Evolutionary conservation across 257 asterid genomes (phyloP), one percentile per base, ranked within the genome.

Genomic region (Nyctanthes arbortristis): DNA sequence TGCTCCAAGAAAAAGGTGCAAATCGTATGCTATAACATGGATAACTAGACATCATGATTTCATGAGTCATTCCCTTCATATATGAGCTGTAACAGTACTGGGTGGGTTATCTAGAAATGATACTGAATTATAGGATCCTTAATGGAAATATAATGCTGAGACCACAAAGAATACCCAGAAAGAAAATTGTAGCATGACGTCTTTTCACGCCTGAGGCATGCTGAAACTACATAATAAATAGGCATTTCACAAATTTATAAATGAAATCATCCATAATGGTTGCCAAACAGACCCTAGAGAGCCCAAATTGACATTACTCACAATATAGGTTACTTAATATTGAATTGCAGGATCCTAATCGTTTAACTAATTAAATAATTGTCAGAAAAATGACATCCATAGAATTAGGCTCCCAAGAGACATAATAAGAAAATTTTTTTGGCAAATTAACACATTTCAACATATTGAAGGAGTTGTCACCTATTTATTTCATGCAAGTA

Each of bases 371-470:
- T n/a, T n/a, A n/a, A n/a, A n/a, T n/a, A n/a, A n/a, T n/a, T n/a
- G n/a, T n/a, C n/a, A n/a, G n/a, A n/a, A n/a, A n/a, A n/a, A n/a
- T n/a, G n/a, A n/a, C n/a, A n/a, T n/a, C n/a, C n/a, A n/a, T n/a
- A n/a, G n/a, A n/a, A n/a, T n/a, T n/a, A n/a, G n/a, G n/a, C n/a
- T n/a, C n/a, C n/a, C n/a, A n/a, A n/a, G n/a, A n/a, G n/a, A n/a
- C n/a, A n/a, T n/a, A n/a, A n/a, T n/a, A n/a, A n/a, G n/a, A n/a
- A 65, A 39, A 62, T n/a, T 52, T 20, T 45, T 43, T 67, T 29
- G 28, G 64, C 63, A 52, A 29, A 58, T 37, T 14, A 13, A 56
- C 73, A 65, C 58, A 65, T 12, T 40, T 35, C 36, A 52, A 59
- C 39, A 35, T 11, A 62, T 20, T 22, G 40, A 61, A 40, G 66